Base-by-base conservation (phyloP, 2,329 filamentous ascomycete species). In the Colletotrichum endophyticum region DNA sequence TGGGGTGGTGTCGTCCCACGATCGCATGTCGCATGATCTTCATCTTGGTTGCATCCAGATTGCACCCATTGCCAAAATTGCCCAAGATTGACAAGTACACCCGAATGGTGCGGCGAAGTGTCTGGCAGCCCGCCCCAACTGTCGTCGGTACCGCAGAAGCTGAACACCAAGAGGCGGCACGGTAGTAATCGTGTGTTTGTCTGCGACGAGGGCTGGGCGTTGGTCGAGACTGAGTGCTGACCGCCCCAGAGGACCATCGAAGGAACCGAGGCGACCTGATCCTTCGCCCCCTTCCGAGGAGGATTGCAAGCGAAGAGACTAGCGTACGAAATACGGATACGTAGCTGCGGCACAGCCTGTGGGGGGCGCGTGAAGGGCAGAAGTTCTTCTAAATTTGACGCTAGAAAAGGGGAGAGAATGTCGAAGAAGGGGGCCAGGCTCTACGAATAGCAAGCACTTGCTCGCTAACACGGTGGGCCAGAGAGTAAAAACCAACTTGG, bases 11-110 rank as follows among this genome's bases (percentile, higher is more conserved):
- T 59, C 56, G 27, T 68, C n/a, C 57, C 56, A 30, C 64, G 57
- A 73, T 53, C 44, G 34, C 53, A 39, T 61, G 74, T 74, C 69
- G 74, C 74, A 76, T 70, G 59, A 69, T 76, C 69, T 76, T 57
- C 69, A 64, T 44, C 27, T 68, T 71, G 44, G 66, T 71, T 59
- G 59, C 72, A 71, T 59, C 44, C 66, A 70, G 28, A 57, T 64
- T 61, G 27, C 34, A 34, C 27, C 8, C 34, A 56, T 53, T 68
- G 19, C 59, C 68, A 12, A 25, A 25, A 63, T 22, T 63, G 68
- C 57, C 56, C 49, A 61, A 59, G 19, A 59, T 59, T 69, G 66
- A 59, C 49, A 49, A 49, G 68, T 53, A 36, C 68, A 63, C 57
- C 56, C 25, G 57, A 70, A 63, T 16, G 34, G 28, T 49, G 68